These are phyloP conservation scores for Hypoxylon rickii DNA, from an alignment of 495 filamentous ascomycete genomes.

Conservation along the genomic window DNA sequence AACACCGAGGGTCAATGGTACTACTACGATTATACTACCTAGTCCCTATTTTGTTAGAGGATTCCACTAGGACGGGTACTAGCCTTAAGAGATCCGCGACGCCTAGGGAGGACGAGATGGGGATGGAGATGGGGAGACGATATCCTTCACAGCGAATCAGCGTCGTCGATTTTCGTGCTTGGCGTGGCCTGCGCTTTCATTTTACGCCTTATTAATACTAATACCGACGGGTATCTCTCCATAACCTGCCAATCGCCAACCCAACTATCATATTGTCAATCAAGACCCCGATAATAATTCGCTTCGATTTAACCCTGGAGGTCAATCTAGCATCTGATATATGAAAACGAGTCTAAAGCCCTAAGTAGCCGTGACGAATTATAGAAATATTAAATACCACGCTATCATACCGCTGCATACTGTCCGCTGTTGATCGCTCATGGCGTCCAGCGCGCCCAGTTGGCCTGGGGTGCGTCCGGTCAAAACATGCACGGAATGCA, in stretches of 20 bases:
- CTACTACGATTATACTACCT: neutral
- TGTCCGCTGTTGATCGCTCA: constrained; percentile 8
- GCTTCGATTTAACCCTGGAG: too few species aligned
- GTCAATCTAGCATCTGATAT: too few species aligned
- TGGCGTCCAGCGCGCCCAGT: constrained; percentile 28
- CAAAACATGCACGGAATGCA: constrained; percentile 42
- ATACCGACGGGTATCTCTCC: neutral
- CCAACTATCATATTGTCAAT: neutral
- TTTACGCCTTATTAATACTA: constrained; percentile 22
- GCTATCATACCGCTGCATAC: too few species aligned
- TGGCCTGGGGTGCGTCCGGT: constrained; percentile 31
- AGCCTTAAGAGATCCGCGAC: neutral
- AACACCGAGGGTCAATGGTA: neutral
- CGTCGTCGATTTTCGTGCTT: constrained; percentile 11
- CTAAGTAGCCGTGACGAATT: too few species aligned
- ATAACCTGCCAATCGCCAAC: constrained; percentile 11
- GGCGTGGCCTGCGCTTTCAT: constrained; percentile 12
- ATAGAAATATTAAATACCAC: too few species aligned
- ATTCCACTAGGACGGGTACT: neutral
- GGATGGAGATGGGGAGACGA: neutral
- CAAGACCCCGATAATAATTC: too few species aligned
- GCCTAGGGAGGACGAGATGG: constrained; percentile 6
- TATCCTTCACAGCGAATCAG: constrained; percentile 23
- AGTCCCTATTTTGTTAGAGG: neutral
- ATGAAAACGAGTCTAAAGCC: too few species aligned